Conservation (phyloP, 495 filamentous ascomycete species). For the Xylaria palmicola region DNA sequence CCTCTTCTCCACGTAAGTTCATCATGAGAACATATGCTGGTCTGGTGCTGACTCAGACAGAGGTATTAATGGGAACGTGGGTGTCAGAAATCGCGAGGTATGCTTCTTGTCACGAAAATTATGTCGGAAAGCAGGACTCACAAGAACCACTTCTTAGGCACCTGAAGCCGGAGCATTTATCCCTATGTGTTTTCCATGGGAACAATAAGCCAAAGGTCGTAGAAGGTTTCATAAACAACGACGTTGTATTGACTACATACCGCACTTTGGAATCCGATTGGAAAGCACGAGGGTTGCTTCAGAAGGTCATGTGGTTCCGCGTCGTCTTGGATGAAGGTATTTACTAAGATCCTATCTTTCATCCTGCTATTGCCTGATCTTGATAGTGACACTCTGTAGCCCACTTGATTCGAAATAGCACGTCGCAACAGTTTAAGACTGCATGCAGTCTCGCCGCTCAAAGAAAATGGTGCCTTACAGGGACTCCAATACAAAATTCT, state of each 20-base stretch:
- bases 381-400: no score
- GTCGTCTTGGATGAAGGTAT: slow-evolving; percentile 40
- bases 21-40: not conserved
- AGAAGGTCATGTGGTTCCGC: slow-evolving; percentile 24
- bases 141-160: not conserved
- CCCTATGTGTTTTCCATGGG: slow-evolving; percentile 1
- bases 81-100: slow-evolving; percentile 1
- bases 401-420: no score
- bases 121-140: not conserved
- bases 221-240: not conserved
- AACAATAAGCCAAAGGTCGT: not conserved
- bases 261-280: not conserved
- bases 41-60: not conserved
- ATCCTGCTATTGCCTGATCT: not conserved
- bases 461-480: no score
- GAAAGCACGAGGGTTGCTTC: not conserved
- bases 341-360: not conserved
- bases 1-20: not conserved
- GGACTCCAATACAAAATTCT: no score
- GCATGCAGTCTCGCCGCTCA: no score
- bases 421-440: no score
- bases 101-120: not conserved
- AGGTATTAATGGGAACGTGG: not conserved
- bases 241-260: not conserved
- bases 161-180: not conserved